Percentiles rank a stretch among this genome's conserved stretches.
Evolutionary conservation across 192 early-diverging fungal species (phyloP).

Genomic region (Linnemannia schmuckeri): DNA sequence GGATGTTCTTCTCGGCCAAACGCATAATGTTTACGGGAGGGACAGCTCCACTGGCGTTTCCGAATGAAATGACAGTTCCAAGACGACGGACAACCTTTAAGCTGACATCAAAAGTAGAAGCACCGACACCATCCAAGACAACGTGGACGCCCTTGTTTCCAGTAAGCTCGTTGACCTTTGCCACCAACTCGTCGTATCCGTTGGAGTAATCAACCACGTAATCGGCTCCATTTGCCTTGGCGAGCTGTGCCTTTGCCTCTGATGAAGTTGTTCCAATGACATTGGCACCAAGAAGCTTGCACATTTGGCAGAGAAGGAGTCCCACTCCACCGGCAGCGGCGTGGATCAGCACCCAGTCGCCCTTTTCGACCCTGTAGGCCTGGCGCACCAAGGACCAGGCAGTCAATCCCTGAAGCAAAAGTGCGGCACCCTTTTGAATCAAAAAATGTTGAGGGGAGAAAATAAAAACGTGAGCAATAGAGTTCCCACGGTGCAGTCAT

Average conservation of each 20-base stretch:
- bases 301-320: conserved; percentile 81
- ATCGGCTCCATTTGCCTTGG: conserved; percentile 73
- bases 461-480: conserved; percentile 63
- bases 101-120: conserved; percentile 83
- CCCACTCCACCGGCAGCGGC: conserved; percentile 95
- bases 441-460: conserved; percentile 73
- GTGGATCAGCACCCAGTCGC: conserved; percentile 88
- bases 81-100: conserved; percentile 72
- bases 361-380: conserved; percentile 77
- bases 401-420: conserved; percentile 86
- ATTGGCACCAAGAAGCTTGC: conserved; percentile 79
- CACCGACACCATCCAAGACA: conserved; percentile 95
- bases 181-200: conserved; percentile 70
- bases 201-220: conserved; percentile 79
- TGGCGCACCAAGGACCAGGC: conserved; percentile 79
- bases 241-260: conserved; percentile 76
- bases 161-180: conserved; percentile 81
- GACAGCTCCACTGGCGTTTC: conserved; percentile 88
- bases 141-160: conserved; percentile 80
- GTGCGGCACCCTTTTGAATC: conserved; percentile 22
- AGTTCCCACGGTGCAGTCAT: conserved; percentile 51
- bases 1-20: conserved; percentile 79
- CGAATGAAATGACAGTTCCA: conserved; percentile 87
- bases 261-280: conserved; percentile 91
- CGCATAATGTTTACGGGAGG: conserved; percentile 69